Percentiles rank a stretch among this genome's conserved stretches.
Conservation (phyloP, 345 rosid species). For the Orychophragmus violaceus region DNA sequence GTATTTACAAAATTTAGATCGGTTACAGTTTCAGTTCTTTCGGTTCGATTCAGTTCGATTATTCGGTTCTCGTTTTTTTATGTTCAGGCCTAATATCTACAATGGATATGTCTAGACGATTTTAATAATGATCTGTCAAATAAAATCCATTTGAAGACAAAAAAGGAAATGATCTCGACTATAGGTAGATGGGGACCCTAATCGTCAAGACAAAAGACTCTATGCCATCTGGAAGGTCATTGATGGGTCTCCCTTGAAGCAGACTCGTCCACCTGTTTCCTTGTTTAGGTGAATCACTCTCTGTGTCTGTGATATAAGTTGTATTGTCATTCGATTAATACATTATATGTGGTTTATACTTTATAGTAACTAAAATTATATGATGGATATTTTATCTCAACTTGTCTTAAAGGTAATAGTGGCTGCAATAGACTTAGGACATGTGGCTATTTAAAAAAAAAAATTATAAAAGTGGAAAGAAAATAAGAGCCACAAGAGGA, state of each 20-base stretch:
- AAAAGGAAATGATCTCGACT: neutral
- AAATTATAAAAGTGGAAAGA: neutral
- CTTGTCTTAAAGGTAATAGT: neutral
- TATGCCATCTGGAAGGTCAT: conserved; percentile 10
- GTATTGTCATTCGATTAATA: neutral
- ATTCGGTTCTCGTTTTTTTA: no score
- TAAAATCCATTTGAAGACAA: neutral
- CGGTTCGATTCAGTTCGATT: no score
- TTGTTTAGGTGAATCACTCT: conserved; percentile 15
- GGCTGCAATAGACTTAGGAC: conserved; percentile 1
- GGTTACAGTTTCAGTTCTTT: no score
- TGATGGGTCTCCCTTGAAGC: conserved; percentile 21
- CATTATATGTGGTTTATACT: neutral
- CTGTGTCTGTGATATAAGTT: neutral
- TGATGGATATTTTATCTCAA: neutral
- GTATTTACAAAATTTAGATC: no score
- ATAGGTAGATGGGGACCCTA: neutral
- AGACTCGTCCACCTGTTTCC: conserved; percentile 10
- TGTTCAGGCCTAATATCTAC: no score
- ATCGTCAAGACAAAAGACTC: conserved; percentile 1
- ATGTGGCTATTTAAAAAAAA: neutral
- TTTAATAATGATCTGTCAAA: no score
- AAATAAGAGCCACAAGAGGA: conserved; percentile 31
- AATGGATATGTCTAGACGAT: no score
- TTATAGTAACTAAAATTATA: neutral